Base-by-base conservation (phyloP, 768 basidiomycete species). In the Gyrodon lividus region DNA sequence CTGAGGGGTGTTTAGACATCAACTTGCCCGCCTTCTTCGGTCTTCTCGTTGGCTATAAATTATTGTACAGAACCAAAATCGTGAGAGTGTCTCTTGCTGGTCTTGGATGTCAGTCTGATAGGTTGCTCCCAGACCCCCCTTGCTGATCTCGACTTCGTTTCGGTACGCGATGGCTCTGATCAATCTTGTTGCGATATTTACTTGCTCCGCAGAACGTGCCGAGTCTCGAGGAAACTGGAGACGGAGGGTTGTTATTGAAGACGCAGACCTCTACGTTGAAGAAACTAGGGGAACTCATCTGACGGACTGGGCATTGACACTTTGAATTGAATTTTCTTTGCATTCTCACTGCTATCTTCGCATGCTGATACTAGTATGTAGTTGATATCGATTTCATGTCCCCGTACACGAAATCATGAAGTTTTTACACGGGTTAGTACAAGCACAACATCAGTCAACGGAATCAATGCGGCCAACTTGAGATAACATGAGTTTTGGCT, bases 131-230 rank as follows among this genome's bases (percentile, higher is more conserved):
- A 64, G 62, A 5, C 13, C 30, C 48, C 59, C 20, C 56, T 64
- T 14, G 42, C 37, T 16, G 80, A 89, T 58, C 85, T 87, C 79
- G 87, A 89, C 65, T 85, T 88, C 52, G 77, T 81, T 52, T 84
- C 86, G 31, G 84, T 82, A 51, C 48, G 79, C 66, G 9, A 48
- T 26, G 0, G 6, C 24, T 23, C 6, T 14, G 28, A 35, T n/a
- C n/a, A 3, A 9, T 12, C 3, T 26, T 5, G 12, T 42, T 10
- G 26, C 4, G 5, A n/a, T 34, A 12, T 43, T 63, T 19, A 53
- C 4, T 10, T 33, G 26, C 42, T 8, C 26, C 24, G 5, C 54
- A 85, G 81, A 80, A 85, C 48, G 84, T 89, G 50, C 87, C 87
- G 2, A 77, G 79, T 0, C 43, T 82, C 26, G 84, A 86, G 66